Evolutionary conservation across 2,329 filamentous ascomycete species (phyloP).

Genomic region (Colletotrichum sp.): DNA sequence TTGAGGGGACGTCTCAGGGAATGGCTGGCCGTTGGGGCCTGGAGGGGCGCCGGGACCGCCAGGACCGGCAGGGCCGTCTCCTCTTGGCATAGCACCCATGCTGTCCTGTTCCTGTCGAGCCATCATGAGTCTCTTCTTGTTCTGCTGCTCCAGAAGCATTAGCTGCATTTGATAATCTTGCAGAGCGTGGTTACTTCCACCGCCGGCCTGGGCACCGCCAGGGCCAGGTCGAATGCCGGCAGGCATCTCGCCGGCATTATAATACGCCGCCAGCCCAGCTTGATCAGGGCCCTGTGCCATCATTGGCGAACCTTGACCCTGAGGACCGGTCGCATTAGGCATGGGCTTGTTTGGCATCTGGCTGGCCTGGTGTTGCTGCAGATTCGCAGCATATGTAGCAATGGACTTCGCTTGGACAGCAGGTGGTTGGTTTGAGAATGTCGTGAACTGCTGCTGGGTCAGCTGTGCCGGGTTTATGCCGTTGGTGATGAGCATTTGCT

Average conservation of each 20-base stretch:
- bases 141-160: conserved; percentile 86
- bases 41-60: conserved; percentile 58
- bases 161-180: conserved; percentile 91
- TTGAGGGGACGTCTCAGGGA: conserved; percentile 73
- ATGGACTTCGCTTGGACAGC: conserved; percentile 81
- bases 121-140: conserved; percentile 86
- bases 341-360: conserved; percentile 84
- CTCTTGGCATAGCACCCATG: conserved; percentile 50
- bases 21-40: conserved; percentile 64
- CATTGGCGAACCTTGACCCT: conserved; percentile 82
- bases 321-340: conserved; percentile 71
- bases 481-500: conserved; percentile 68
- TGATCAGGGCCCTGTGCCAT: conserved; percentile 75
- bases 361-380: conserved; percentile 80
- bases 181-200: conserved; percentile 76
- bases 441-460: conserved; percentile 76
- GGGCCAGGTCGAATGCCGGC: conserved; percentile 62
- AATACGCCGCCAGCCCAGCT: conserved; percentile 59
- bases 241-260: conserved; percentile 67
- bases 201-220: conserved; percentile 50
- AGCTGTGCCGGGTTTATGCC: conserved; percentile 78
- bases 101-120: conserved; percentile 79
- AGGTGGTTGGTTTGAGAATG: conserved; percentile 58
- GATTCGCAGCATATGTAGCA: conserved; percentile 83
- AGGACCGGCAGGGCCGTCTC: conserved; percentile 54